Conservation (phyloP, 2,329 filamentous ascomycete species). For the Fusarium falciforme region DNA sequence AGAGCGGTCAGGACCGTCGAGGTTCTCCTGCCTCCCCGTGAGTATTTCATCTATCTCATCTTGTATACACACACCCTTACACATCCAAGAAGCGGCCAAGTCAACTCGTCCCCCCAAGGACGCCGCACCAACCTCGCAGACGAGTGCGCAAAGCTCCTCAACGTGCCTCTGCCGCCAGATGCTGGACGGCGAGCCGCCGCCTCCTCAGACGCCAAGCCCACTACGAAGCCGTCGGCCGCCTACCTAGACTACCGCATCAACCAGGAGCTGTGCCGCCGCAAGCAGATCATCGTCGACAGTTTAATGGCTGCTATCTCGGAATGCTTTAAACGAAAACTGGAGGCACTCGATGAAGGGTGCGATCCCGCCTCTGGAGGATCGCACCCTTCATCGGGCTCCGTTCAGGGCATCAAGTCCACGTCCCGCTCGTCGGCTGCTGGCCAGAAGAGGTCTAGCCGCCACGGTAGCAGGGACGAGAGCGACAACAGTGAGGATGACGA, state of each 20-base stretch:
- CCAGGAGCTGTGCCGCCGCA: conserved; percentile 26
- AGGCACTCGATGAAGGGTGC: conserved; percentile 32
- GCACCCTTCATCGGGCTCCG: conserved; percentile 29
- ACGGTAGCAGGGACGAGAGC: conserved; percentile 42
- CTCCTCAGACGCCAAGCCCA: conserved; percentile 38
- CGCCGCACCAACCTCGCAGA: conserved; percentile 20
- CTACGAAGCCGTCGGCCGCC: conserved; percentile 41
- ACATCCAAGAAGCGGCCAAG: conserved; percentile 19
- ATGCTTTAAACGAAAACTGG: conserved; percentile 35
- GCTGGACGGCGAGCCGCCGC: conserved; percentile 38
- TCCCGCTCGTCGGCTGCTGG: conserved; percentile 15
- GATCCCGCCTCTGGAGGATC: conserved; percentile 18
- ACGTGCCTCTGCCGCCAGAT: conserved; percentile 30
- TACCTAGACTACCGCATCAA: conserved; percentile 33
- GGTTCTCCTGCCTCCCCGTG: conserved; percentile 39
- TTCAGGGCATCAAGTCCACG: conserved; percentile 17
- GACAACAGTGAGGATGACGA: conserved; percentile 44
- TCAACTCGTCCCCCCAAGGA: conserved; percentile 18
- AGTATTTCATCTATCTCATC: not conserved
- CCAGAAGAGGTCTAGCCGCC: conserved; percentile 30
- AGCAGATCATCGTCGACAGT: conserved; percentile 15
- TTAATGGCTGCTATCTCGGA: conserved; percentile 27
- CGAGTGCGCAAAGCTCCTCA: conserved; percentile 25
- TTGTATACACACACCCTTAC: not conserved
- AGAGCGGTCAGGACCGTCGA: conserved; percentile 37